These are phyloP conservation scores for Naumovozyma dairenensis DNA, from an alignment of 805 yeast genomes.

Conservation along the genomic window DNA sequence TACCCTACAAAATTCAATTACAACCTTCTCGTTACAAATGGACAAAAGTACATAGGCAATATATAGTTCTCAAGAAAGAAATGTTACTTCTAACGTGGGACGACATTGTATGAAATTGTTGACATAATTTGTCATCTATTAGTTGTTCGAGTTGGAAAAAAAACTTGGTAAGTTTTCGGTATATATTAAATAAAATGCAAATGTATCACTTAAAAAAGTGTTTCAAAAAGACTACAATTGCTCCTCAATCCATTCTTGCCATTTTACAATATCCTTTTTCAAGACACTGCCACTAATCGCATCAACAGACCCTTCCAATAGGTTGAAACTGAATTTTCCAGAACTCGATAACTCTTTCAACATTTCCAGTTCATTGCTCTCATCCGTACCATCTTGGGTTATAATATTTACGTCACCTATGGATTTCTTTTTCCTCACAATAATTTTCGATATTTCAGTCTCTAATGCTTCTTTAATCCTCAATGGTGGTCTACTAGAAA, in stretches of 20 bases:
- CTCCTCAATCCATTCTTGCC: slow-evolving; percentile 78
- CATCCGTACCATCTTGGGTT: slow-evolving; percentile 19
- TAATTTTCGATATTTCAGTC: slow-evolving; percentile 46
- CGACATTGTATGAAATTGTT: too few relatives aligned
- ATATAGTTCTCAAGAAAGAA: too few relatives aligned
- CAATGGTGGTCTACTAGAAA: slow-evolving; percentile 64
- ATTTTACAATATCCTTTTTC: slow-evolving; percentile 42
- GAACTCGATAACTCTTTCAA: slow-evolving; percentile 23
- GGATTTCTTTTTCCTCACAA: slow-evolving; percentile 36
- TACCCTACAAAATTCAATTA: too few relatives aligned
- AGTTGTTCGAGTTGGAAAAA: too few relatives aligned
- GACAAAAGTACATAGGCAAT: too few relatives aligned
- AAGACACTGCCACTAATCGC: slow-evolving; percentile 64
- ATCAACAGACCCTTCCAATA: slow-evolving; percentile 64
- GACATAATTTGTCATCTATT: too few relatives aligned
- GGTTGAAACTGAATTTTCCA: slow-evolving; percentile 50
- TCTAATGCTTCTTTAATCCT: slow-evolving; percentile 55
- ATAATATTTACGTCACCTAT: slow-evolving; percentile 36
- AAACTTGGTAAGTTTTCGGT: too few relatives aligned
- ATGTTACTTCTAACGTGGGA: too few relatives aligned
- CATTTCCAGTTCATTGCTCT: slow-evolving; percentile 22
- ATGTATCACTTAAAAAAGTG: background rate
- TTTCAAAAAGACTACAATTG: slow-evolving; percentile 25
- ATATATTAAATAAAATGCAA: too few relatives aligned
- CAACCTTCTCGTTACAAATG: too few relatives aligned